Evolutionary conservation across 805 yeast genomes (phyloP), one percentile per base, ranked within the genome.

Genomic region (Metschnikowia bowlesiae): DNA sequence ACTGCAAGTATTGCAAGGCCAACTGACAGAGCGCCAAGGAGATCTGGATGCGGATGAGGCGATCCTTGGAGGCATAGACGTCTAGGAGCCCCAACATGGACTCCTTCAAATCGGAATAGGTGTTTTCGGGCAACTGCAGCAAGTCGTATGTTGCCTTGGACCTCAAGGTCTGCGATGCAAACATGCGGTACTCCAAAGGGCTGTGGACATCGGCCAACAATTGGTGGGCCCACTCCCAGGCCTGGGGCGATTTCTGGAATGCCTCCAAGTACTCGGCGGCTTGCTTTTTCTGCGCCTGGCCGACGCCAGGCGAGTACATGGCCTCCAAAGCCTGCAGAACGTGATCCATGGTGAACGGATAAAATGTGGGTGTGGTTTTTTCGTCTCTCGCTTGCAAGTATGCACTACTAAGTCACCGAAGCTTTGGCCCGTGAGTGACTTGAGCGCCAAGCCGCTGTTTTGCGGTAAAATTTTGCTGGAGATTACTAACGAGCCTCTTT

Each of bases 81-180:
- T 75, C 65, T 52, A 89, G 64, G 42, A 89, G 71, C 9, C 75
- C 70, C 30, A 94, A 68, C 43, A 91, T 62, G 1, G 90, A 80
- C 49, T 81, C 79, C 62, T 89, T 88, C 51, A 94, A 75, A n/a
- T 76, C 79, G 14, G 68, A 58, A 46, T 83, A 67, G 4, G 75
- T 78, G 26, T 68, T 73, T 14, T 16, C 36, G 0, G 89, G 87
- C 5, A 94, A 69, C 67, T 94, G 98, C 49, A 52, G 54, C 56
- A 92, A 73, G 67, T 94, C 98, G 65, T 88, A 91, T 10, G 87
- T 86, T 46, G 89, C 79, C 62, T 85, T 91, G 40, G 91, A 84
- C 54, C 97, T 75, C 53, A 94, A 70, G 0, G 99, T 94, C 65
- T 95, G 99, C 0, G 97, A 86, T 13, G 92, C 85, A 71, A 95